Percentiles rank a stretch among this genome's conserved stretches.
phyloP scores from a whole-genome alignment of 139 green algal species.

The Chlamydomonas schloesseri region DNA sequence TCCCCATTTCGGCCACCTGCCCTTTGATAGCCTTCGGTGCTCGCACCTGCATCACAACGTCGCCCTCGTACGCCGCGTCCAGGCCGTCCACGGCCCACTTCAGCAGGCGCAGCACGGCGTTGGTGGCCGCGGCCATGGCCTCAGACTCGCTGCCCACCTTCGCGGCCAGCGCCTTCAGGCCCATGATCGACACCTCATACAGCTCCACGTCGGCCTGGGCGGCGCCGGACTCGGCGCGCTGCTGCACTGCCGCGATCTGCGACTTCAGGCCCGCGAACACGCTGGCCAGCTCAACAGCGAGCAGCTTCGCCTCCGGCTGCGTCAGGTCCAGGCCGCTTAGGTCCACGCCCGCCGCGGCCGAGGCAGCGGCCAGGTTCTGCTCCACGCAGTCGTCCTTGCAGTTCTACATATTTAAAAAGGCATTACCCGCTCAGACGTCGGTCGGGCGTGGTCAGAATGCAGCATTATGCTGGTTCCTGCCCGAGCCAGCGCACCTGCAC shows the following conservation, averaged over 20 bases:
- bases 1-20: no score
- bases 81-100: constrained; percentile 37
- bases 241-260: constrained; percentile 1
- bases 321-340: constrained; percentile 32
- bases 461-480: not conserved
- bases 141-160: constrained; percentile 41
- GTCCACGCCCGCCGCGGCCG: not conserved
- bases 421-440: not conserved
- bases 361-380: constrained; percentile 14
- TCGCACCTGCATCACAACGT: constrained; percentile 50
- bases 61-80: constrained; percentile 39
- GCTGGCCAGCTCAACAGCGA: constrained; percentile 50
- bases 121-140: constrained; percentile 3
- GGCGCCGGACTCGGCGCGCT: not conserved
- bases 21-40: no score
- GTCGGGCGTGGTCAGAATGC: not conserved
- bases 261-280: constrained; percentile 21
- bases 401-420: constrained; percentile 4
- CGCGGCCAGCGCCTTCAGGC: constrained; percentile 35
- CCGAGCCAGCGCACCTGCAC: constrained; percentile 21
- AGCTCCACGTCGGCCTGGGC: constrained; percentile 30
- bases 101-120: constrained; percentile 34
- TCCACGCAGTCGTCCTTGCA: constrained; percentile 41
- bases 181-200: constrained; percentile 55
- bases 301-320: constrained; percentile 40